Evolutionary conservation across 1,284 basidiomycete species (phyloP).

Genomic region (Hymenochaete sp.): DNA sequence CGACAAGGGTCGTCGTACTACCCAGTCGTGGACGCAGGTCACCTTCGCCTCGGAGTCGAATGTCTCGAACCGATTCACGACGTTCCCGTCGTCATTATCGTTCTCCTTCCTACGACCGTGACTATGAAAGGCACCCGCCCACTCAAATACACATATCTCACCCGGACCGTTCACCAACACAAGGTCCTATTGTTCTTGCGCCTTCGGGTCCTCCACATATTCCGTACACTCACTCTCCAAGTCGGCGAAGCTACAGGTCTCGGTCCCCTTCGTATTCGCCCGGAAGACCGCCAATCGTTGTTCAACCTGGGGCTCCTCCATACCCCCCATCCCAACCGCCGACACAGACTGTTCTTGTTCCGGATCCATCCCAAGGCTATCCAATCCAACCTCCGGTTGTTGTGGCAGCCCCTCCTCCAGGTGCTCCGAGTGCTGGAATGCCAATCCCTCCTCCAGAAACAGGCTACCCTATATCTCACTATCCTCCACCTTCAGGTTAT

Average conservation of each 20-base stretch:
- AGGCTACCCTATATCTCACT: neutral
- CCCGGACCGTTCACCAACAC: no score
- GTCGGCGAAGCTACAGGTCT: slow-evolving; percentile 4
- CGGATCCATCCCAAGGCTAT: no score
- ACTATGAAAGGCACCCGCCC: no score
- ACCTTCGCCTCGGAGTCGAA: no score
- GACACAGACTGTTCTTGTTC: no score
- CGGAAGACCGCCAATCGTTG: slow-evolving; percentile 1
- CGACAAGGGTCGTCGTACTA: slow-evolving; percentile 8
- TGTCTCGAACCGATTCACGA: no score
- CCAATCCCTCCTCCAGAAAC: slow-evolving; percentile 8
- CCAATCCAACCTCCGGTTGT: slow-evolving; percentile 6
- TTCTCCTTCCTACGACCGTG: no score
- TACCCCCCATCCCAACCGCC: slow-evolving; percentile 1
- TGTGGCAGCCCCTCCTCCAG: neutral
- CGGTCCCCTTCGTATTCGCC: slow-evolving; percentile 12
- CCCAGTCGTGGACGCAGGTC: no score
- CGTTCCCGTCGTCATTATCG: no score
- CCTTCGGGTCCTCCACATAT: no score
- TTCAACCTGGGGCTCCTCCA: slow-evolving; percentile 1
- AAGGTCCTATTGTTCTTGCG: no score
- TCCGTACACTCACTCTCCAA: slow-evolving; percentile 2
- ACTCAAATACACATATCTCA: no score
- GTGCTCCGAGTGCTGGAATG: neutral
- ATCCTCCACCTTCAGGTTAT: slow-evolving; percentile 19